Base-by-base conservation (phyloP, 2,329 filamentous ascomycete species). In the Aspergillus aculeatus region DNA sequence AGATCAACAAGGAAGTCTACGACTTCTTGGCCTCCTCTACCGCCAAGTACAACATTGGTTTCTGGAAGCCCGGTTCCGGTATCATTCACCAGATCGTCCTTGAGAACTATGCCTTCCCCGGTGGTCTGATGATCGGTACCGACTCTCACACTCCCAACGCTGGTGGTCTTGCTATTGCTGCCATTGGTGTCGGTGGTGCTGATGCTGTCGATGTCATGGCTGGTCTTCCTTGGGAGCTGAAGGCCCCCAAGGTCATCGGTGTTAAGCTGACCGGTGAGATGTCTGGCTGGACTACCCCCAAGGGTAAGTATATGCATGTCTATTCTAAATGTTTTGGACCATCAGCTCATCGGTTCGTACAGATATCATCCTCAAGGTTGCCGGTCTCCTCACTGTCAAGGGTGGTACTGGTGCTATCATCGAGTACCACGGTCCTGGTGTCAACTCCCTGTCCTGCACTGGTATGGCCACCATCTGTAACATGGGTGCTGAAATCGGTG, bases 11-110 rank as follows among this genome's bases (percentile, higher is more conserved):
- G 86, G 94, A 98, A 81, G 95, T 99, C 70, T 99, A 98, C 82
- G 90, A 98, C 81, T 99, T 99, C 86, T 83, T 99, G 75, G 86
- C 92, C 63, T 88, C 89, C 65, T 90, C 94, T 67, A 98, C 94
- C 78, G 93, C 93, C 75, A 99, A 98, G 85, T 99, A 98, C 86
- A 94, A 98, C 86, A 98, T 98, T 78, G 95, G 95, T 84, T 98
- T 98, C 89, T 99, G 95, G 95, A 92, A 87, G 80, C 95, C 95
- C 67, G 95, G 95, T 71, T 97, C 94, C 77, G 95, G 95, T 85
- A 99, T 98, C 78, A 99, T 99, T 72, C 95, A 99, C 83, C 95
- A 98, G 84, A 98, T 98, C 75, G 81, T 98, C 65, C 87, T 98
- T 61, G 95, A 99, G 84, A 98, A 98, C 86, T 98, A 98, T 79